phyloP scores from a whole-genome alignment of 2,329 filamentous ascomycete species.

The Botryotinia convoluta region DNA sequence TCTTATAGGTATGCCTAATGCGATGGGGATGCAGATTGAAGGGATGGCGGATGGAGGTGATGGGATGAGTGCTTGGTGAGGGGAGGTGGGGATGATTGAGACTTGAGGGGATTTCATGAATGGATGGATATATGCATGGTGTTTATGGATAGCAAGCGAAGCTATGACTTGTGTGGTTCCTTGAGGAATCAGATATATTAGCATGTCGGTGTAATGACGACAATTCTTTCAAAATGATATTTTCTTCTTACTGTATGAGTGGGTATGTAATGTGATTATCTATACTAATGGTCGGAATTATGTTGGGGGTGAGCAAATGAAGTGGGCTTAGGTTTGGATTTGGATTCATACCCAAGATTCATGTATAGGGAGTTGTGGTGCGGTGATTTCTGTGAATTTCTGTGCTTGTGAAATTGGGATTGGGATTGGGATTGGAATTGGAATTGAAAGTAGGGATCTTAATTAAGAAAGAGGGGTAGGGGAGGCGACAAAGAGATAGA shows the following conservation, averaged over 20 bases:
- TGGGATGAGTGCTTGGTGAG: slow-evolving; percentile 11
- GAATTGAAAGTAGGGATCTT: too few species aligned
- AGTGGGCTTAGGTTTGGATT: accelerated
- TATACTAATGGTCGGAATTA: too few species aligned
- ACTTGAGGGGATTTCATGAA: neutral
- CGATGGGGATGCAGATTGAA: slow-evolving; percentile 58
- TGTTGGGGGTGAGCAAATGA: too few species aligned
- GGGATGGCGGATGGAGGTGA: slow-evolving; percentile 41
- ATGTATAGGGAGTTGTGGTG: neutral
- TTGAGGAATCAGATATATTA: neutral
- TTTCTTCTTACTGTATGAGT: neutral
- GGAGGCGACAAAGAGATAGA: too few species aligned
- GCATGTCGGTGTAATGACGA: neutral
- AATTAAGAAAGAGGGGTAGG: too few species aligned
- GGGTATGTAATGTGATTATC: neutral
- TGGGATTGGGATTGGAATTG: neutral
- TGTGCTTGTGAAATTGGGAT: too few species aligned
- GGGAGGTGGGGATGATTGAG: neutral
- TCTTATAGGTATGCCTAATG: slow-evolving; percentile 57
- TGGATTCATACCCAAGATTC: too few species aligned
- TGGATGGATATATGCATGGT: neutral
- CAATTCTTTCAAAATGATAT: neutral
- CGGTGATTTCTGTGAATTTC: neutral
- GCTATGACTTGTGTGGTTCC: neutral
- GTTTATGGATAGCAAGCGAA: neutral